These are phyloP conservation scores for Panicum virgatum DNA, from an alignment of 202 grass and related monocot species.

Conservation along the genomic window DNA sequence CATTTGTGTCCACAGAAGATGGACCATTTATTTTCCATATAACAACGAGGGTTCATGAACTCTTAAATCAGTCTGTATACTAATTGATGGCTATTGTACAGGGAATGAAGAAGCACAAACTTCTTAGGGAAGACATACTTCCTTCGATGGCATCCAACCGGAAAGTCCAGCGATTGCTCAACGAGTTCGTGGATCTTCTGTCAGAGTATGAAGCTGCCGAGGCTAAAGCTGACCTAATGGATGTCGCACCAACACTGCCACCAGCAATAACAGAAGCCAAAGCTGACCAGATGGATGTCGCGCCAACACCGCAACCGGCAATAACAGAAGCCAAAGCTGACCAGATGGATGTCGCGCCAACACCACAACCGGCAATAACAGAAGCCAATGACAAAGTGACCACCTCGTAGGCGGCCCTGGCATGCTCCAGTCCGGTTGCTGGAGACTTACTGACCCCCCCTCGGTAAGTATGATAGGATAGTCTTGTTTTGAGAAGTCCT, in stretches of 20 bases:
- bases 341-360: slow-evolving; percentile 51
- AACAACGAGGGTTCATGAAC: background rate
- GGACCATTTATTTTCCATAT: background rate
- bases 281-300: slow-evolving; percentile 57
- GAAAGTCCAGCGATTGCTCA: slow-evolving; percentile 90
- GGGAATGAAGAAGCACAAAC: slow-evolving; percentile 94
- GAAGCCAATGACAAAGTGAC: slow-evolving; percentile 20
- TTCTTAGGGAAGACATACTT: slow-evolving; percentile 82
- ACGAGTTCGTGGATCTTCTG: slow-evolving; percentile 92
- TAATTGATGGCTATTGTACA: slow-evolving; percentile 28
- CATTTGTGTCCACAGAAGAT: background rate
- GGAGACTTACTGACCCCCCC: slow-evolving; percentile 44
- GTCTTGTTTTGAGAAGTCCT: slow-evolving; percentile 24
- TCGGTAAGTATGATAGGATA: slow-evolving; percentile 50
- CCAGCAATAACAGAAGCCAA: no score
- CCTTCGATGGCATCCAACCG: slow-evolving; percentile 89
- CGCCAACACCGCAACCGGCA: slow-evolving; percentile 3
- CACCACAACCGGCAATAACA: slow-evolving; percentile 18
- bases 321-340: slow-evolving; percentile 42
- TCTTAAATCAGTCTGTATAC: background rate
- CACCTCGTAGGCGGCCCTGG: slow-evolving; percentile 7
- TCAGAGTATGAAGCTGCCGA: slow-evolving; percentile 66
- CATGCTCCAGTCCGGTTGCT: slow-evolving; percentile 22
- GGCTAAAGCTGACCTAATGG: background rate
- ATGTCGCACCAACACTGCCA: no score